Evolutionary conservation across 2,329 filamentous ascomycete genomes (phyloP).

Genomic region (Ophiostoma himal-ulmi): DNA sequence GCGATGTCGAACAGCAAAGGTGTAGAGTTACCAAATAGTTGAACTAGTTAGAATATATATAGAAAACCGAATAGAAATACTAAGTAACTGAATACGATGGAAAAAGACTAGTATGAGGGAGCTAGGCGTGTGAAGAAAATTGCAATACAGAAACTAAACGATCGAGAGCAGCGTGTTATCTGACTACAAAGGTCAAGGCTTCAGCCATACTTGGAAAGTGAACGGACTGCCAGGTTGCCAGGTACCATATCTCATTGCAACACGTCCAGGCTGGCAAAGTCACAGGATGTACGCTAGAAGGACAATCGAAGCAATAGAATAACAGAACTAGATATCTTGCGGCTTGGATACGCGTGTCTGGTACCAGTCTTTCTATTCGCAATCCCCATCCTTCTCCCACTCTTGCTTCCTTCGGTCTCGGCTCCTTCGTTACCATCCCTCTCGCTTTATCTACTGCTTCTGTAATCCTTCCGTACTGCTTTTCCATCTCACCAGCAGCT

Average conservation of each 20-base stretch:
- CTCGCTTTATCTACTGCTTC: not conserved
- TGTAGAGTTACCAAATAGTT: not conserved
- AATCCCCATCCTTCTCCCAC: constrained; percentile 3
- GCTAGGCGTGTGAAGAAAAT: not conserved
- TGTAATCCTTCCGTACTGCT: not conserved
- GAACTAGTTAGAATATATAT: not conserved
- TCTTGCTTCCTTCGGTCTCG: constrained; percentile 3
- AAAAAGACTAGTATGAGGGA: not conserved
- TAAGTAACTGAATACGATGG: not conserved
- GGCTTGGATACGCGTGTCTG: not conserved
- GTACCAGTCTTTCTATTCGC: not conserved
- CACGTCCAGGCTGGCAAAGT: not conserved
- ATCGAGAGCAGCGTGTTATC: constrained; percentile 5
- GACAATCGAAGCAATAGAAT: constrained; percentile 5
- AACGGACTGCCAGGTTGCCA: not conserved
- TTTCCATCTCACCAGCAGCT: not conserved
- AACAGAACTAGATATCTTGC: not conserved
- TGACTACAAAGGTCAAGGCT: not conserved
- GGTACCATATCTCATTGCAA: not conserved
- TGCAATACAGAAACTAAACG: not conserved
- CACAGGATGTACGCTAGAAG: not conserved
- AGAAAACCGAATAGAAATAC: not conserved
- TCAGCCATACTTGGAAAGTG: not conserved
- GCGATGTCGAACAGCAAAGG: not conserved
- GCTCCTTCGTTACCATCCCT: constrained; percentile 6